These are phyloP conservation scores for Pyrrhoderma lamaoense DNA, from an alignment of 1,284 basidiomycete genomes.

Conservation along the genomic window DNA sequence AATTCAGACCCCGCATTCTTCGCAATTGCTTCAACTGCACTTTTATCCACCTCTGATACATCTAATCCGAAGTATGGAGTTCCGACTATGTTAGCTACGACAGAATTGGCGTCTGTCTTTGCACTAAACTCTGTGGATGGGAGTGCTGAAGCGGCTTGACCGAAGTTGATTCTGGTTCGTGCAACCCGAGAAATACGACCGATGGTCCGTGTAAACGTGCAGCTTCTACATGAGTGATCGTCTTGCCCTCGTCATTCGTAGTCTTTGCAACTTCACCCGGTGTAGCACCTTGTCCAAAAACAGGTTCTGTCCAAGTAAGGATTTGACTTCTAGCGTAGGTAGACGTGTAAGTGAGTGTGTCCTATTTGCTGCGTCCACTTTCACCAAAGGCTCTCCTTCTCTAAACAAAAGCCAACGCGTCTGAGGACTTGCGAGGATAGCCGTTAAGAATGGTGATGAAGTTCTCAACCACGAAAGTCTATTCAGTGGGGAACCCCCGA, in stretches of 20 bases:
- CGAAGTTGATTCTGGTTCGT: slow-evolving; percentile 43
- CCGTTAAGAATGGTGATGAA: slow-evolving; percentile 65
- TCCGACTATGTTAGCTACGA: slow-evolving; percentile 58
- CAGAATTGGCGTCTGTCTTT: slow-evolving; percentile 28
- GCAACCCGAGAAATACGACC: slow-evolving; percentile 72
- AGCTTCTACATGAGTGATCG: slow-evolving; percentile 48
- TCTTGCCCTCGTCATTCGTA: slow-evolving; percentile 31
- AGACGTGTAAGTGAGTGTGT: slow-evolving; percentile 41
- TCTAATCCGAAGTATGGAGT: slow-evolving; percentile 79
- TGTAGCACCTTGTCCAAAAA: slow-evolving; percentile 62
- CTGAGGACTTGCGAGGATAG: slow-evolving; percentile 47
- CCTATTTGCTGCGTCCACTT: slow-evolving; percentile 27
- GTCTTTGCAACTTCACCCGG: slow-evolving; percentile 34
- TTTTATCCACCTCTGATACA: slow-evolving; percentile 45
- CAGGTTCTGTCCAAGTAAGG: slow-evolving; percentile 38
- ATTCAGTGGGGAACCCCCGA: slow-evolving; percentile 77
- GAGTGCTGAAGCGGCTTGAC: slow-evolving; percentile 33
- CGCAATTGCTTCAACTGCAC: slow-evolving; percentile 39
- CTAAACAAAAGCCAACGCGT: slow-evolving; percentile 75
- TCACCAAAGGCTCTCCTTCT: slow-evolving; percentile 54
- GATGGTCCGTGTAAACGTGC: slow-evolving; percentile 51
- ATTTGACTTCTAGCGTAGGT: slow-evolving; percentile 45
- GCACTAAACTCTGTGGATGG: slow-evolving; percentile 56
- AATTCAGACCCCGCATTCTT: slow-evolving; percentile 34
- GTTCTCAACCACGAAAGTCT: slow-evolving; percentile 80